phyloP scores from a whole-genome alignment of 176 grass and related monocot genomes.

The Eragrostis curvula region DNA sequence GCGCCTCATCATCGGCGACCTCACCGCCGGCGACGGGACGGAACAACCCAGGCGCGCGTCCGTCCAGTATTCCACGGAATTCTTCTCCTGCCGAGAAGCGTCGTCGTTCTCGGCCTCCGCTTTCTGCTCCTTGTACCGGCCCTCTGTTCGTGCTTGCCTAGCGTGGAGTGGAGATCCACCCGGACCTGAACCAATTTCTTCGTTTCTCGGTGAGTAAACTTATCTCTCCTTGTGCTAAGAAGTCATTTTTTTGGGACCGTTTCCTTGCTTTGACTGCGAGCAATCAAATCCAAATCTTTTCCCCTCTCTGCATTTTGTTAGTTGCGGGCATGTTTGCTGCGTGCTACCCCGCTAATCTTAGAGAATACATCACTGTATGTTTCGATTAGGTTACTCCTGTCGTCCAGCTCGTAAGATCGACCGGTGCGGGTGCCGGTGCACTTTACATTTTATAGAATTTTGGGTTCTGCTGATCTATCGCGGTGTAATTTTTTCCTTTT shows the following conservation, averaged over 20 bases:
- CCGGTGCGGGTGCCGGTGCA: neutral
- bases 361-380: too few relatives aligned
- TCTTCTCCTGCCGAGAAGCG: neutral
- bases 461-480: conserved; percentile 14
- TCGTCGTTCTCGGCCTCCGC: neutral
- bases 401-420: neutral
- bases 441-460: neutral
- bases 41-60: neutral
- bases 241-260: neutral
- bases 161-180: neutral
- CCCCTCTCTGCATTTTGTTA: neutral
- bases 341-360: neutral
- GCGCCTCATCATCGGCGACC: conserved; percentile 1
- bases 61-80: neutral
- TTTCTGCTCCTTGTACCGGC: neutral
- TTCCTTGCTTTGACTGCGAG: conserved; percentile 6
- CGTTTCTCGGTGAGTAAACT: neutral
- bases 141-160: neutral
- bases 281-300: neutral
- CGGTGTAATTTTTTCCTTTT: neutral
- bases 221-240: neutral
- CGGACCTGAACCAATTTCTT: neutral
- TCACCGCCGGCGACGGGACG: neutral
- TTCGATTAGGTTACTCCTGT: neutral
- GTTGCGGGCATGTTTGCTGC: neutral